Evolutionary conservation across 2,329 filamentous ascomycete genomes (phyloP), one percentile per base, ranked within the genome.

Genomic region (Bipolaris victoriae): DNA sequence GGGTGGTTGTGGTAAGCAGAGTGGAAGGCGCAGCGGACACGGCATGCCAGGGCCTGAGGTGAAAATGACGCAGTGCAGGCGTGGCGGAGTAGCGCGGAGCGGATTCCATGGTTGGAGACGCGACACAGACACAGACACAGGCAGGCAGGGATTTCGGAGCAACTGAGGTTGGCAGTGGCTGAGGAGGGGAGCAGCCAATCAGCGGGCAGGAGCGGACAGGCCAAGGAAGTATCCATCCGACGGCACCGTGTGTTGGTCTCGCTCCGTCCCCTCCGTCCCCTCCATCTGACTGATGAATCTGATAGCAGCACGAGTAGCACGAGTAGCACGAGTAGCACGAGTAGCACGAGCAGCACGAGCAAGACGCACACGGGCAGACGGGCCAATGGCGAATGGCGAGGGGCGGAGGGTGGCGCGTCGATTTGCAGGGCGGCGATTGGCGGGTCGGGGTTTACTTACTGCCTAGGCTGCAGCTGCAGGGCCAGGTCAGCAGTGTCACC

Each of bases 31-130:
- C 45, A 35, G 35, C 49, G 53, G 53, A 59, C 57, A 57, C 57
- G 57, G 57, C 57, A 51, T 57, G 18, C 7, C 57, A 57, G 53
- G 53, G 49, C 36, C 35, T 50, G 57, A 39, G 44, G 45, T 13
- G 44, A 35, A 31, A 43, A 53, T 53, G 54, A 57, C 54, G 29
- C 54, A 53, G 31, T 49, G 54, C 20, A 35, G 29, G 29, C 18
- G 54, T 60, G 57, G 57, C 57, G 56, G 48, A 49, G 54, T 29
- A 29, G 26, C 26, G 26, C 11, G 29, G 10, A 31, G 29, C 29
- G 29, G 29, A 31, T 31, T 31, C 29, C 29, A 31, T 31, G 29
- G 10, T 16, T 37, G 33, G 43, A 15, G 18, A 50, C 41, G 35
- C 37, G 26, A 10, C 26, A 29, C 26, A 2, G 26, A 29, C 26